Conservation (phyloP, 2,329 filamentous ascomycete species). For the Xylogone sp. region DNA sequence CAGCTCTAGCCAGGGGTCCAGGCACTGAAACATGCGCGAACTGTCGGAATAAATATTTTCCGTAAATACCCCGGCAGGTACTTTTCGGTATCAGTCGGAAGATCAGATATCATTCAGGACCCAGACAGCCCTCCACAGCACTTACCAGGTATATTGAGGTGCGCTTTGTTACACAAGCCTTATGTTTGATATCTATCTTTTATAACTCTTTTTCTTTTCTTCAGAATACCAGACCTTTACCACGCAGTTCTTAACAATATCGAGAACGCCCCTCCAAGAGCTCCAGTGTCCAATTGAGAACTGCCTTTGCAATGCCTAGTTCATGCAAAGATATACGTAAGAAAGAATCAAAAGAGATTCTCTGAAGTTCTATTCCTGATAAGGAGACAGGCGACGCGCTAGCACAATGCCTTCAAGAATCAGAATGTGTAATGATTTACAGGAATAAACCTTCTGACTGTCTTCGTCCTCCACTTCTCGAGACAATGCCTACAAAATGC, state of each 20-base stretch:
- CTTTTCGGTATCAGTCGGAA: not conserved
- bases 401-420: conserved; percentile 91
- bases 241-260: not conserved
- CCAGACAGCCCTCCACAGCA: not conserved
- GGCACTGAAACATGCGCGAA: not conserved
- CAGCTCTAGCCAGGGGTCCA: not conserved
- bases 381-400: conserved; percentile 71
- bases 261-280: conserved; percentile 1
- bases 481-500: conserved; percentile 81
- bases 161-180: not conserved
- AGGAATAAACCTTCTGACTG: conserved; percentile 86
- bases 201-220: not conserved
- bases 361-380: conserved; percentile 2
- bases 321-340: conserved; percentile 96
- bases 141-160: not conserved
- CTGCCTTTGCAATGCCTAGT: conserved; percentile 67
- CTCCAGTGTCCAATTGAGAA: not conserved
- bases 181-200: conserved; percentile 2
- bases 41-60: not conserved
- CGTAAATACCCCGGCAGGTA: no score
- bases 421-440: conserved; percentile 92
- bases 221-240: no score
- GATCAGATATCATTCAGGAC: not conserved
- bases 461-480: conserved; percentile 74
- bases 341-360: conserved; percentile 27